A percentile compares a stretch with the other conserved stretches of the same genome.
Evolutionary conservation across 345 rosid species (phyloP).

Genomic region (Raphanus raphanistrum): DNA sequence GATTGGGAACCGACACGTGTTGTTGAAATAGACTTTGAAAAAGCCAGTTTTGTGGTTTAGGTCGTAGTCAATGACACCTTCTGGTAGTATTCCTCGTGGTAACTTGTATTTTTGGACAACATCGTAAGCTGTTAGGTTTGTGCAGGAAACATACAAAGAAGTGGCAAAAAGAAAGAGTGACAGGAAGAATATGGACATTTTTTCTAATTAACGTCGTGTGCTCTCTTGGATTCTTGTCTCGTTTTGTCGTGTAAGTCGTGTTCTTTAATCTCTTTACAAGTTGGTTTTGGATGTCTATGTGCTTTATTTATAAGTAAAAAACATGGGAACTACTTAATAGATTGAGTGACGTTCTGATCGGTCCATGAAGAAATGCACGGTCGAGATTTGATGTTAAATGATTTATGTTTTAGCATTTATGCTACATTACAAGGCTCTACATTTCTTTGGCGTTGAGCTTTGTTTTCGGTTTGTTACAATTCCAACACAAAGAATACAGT

Average conservation of each 20-base stretch:
- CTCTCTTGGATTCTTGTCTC: neutral
- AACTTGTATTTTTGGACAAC: slow-evolving; percentile 48
- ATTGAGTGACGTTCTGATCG: neutral
- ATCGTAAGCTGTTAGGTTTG: slow-evolving; percentile 44
- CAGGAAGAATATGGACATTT: slow-evolving; percentile 15
- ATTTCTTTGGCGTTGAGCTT: slow-evolving; percentile 26
- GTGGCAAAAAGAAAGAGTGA: slow-evolving; percentile 3
- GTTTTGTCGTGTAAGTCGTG: neutral
- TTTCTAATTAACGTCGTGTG: neutral
- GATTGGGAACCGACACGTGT: slow-evolving; percentile 49
- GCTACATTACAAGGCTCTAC: slow-evolving; percentile 14
- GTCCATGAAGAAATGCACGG: neutral
- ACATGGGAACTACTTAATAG: neutral
- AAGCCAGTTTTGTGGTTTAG: slow-evolving; percentile 50
- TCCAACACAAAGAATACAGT: slow-evolving; percentile 6
- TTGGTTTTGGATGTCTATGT: slow-evolving; percentile 10
- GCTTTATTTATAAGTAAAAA: neutral
- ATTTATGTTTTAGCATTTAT: neutral
- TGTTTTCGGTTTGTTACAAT: slow-evolving; percentile 6
- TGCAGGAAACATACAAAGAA: neutral
- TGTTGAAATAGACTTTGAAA: slow-evolving; percentile 44
- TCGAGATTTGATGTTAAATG: neutral
- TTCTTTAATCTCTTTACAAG: neutral
- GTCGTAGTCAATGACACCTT: slow-evolving; percentile 56
- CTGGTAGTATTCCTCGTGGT: slow-evolving; percentile 64